A percentile compares a stretch with the other conserved stretches of the same genome.
phyloP scores from a whole-genome alignment of 306 rosid genomes.

The Quercus wislizeni region DNA sequence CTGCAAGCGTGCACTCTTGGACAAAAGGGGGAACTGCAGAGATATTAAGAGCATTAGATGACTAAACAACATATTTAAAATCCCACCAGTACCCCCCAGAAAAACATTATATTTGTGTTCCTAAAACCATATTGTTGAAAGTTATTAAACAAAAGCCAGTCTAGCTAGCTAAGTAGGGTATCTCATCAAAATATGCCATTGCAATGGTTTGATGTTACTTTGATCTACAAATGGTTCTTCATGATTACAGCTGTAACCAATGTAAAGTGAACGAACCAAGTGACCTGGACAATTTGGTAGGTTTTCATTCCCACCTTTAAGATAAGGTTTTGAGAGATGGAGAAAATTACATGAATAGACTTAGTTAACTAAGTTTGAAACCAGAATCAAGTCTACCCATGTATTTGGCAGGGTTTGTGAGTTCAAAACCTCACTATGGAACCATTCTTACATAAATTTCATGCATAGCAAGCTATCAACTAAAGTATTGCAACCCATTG shows the following conservation, averaged over 20 bases:
- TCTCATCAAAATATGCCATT: not conserved
- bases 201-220: not conserved
- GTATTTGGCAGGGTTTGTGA: not conserved
- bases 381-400: not conserved
- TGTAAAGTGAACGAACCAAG: not conserved
- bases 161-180: not conserved
- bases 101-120: not conserved
- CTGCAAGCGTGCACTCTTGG: conserved; percentile 80
- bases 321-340: not conserved
- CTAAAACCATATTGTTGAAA: not conserved
- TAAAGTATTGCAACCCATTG: conserved; percentile 11
- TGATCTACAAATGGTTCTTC: not conserved
- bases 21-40: conserved; percentile 85
- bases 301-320: not conserved
- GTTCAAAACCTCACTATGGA: not conserved
- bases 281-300: not conserved
- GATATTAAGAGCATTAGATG: not conserved
- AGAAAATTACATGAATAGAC: not conserved
- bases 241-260: not conserved
- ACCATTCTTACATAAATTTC: not conserved
- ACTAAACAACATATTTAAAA: not conserved
- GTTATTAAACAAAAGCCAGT: not conserved
- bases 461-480: conserved; percentile 1
- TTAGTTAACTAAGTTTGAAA: not conserved
- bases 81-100: not conserved